Evolutionary conservation across 225 moss, liverwort and hornwort genomes (phyloP).

Genomic region (Rhytidiadelphus loreus): DNA sequence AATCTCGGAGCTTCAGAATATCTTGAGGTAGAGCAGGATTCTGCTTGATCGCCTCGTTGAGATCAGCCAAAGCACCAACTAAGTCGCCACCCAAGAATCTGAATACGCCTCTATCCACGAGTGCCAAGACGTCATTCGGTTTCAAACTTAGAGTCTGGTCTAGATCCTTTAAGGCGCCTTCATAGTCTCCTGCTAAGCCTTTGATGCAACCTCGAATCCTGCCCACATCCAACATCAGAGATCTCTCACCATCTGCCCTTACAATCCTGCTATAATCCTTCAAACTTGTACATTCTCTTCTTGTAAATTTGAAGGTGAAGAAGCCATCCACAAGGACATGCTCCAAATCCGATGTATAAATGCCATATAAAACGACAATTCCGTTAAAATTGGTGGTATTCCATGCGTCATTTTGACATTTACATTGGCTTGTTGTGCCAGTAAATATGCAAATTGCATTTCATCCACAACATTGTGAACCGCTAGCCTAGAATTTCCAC

Average conservation of each 20-base stretch:
- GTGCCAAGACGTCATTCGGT: conserved; percentile 20
- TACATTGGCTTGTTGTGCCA: neutral
- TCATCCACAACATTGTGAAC: neutral
- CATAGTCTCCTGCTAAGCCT: conserved; percentile 35
- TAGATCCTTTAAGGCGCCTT: conserved; percentile 25
- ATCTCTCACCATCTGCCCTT: neutral
- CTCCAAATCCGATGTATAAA: neutral
- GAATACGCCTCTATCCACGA: conserved; percentile 36
- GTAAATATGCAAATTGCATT: neutral
- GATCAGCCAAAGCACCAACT: conserved; percentile 24
- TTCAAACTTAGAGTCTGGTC: conserved; percentile 22
- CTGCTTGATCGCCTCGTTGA: conserved; percentile 30
- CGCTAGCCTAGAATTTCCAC: neutral
- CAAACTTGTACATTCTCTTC: neutral
- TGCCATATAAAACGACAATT: neutral
- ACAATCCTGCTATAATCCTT: neutral
- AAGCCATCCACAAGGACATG: neutral
- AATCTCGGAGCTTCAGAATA: conserved; percentile 32
- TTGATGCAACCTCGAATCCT: conserved; percentile 56
- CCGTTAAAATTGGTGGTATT: neutral
- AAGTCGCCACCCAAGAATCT: conserved; percentile 24
- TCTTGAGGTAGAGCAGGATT: conserved; percentile 22
- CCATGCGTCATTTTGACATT: neutral
- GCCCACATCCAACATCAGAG: neutral
- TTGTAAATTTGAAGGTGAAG: neutral